These are phyloP conservation scores for Mimosa bimucronata DNA, from an alignment of 306 rosid genomes.

Conservation along the genomic window DNA sequence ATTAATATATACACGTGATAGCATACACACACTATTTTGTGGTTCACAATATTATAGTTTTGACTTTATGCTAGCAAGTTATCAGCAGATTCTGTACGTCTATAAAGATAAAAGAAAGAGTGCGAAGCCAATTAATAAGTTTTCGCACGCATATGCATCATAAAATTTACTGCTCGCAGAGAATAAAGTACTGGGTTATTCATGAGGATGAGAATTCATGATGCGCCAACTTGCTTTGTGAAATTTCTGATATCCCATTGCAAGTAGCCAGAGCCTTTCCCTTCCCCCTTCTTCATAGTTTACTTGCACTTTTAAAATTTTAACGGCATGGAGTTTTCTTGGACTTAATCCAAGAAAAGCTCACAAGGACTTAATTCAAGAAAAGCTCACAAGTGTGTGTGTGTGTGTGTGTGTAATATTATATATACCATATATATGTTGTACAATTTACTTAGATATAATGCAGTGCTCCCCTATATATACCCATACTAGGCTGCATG, in stretches of 20 bases:
- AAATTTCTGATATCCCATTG: constrained; percentile 9
- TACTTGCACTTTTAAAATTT: constrained; percentile 23
- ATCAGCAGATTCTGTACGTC: constrained; percentile 22
- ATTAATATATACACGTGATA: not conserved
- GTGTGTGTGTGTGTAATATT: not conserved
- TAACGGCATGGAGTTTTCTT: constrained; percentile 24
- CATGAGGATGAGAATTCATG: constrained; percentile 30
- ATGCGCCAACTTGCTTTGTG: constrained; percentile 17
- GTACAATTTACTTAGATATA: constrained; percentile 15
- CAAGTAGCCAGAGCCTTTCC: not conserved
- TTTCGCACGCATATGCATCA: constrained; percentile 4
- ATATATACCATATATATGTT: constrained; percentile 22
- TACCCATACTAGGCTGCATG: constrained; percentile 45
- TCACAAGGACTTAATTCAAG: too few relatives aligned
- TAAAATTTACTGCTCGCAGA: not conserved
- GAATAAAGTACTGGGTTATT: constrained; percentile 24
- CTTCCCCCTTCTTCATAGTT: constrained; percentile 27
- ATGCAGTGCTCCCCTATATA: constrained; percentile 35
- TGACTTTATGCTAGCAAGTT: constrained; percentile 28
- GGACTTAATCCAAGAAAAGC: too few relatives aligned
- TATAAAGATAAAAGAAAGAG: constrained; percentile 13
- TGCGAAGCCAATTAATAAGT: constrained; percentile 8
- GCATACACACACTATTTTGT: not conserved
- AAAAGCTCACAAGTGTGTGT: not conserved
- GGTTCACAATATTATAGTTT: constrained; percentile 12